These are phyloP conservation scores for Macrolepiota albuminosa DNA, from an alignment of 768 basidiomycete genomes.

Conservation along the genomic window DNA sequence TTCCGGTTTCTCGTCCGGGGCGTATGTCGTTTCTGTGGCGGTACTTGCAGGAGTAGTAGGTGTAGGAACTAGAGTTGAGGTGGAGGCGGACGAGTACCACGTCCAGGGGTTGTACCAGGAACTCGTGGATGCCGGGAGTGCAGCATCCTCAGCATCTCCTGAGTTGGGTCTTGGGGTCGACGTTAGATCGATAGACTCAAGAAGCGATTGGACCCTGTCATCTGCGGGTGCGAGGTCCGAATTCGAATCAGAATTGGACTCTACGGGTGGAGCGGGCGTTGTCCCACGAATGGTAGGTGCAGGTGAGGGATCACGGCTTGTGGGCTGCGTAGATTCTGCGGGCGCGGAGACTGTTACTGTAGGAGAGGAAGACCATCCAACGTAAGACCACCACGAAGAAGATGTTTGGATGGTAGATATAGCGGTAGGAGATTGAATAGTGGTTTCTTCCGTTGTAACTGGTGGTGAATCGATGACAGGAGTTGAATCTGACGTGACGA, in stretches of 20 bases:
- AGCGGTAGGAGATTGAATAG: neutral
- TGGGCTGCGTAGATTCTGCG: neutral
- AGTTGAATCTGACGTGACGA: conserved; percentile 7
- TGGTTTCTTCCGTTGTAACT: neutral
- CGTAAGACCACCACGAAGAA: conserved; percentile 47
- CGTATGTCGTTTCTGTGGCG: neutral
- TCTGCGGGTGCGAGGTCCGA: neutral
- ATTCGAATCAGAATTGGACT: neutral
- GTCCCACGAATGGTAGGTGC: neutral
- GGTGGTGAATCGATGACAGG: neutral
- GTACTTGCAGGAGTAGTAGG: neutral
- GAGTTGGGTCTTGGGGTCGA: neutral
- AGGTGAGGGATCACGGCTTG: neutral
- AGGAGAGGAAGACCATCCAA: conserved; percentile 32
- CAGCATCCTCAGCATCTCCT: neutral
- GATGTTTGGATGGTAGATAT: conserved; percentile 6
- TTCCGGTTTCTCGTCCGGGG: neutral
- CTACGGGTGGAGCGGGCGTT: neutral
- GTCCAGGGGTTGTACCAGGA: conserved; percentile 64
- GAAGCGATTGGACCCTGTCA: neutral
- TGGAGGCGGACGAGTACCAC: conserved; percentile 41
- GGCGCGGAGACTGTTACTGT: neutral
- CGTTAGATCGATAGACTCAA: neutral
- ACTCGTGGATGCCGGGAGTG: conserved; percentile 11
- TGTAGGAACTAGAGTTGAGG: conserved; percentile 14